phyloP scores from a whole-genome alignment of 345 rosid genomes.

The Physaria fendleri region DNA sequence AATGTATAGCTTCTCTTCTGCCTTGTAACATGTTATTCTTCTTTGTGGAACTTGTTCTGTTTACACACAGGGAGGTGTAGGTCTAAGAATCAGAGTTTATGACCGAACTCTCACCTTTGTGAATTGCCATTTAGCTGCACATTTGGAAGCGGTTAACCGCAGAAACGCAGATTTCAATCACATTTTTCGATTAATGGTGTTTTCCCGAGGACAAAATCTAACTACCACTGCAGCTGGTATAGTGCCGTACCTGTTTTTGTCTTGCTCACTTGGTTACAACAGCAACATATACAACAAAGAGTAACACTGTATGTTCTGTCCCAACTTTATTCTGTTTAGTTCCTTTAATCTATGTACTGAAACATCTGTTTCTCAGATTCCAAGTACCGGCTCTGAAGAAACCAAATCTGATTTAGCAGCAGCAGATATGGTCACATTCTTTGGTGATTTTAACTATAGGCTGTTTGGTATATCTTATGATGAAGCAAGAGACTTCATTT shows the following conservation, averaged over 20 bases:
- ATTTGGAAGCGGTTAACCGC: constrained; percentile 71
- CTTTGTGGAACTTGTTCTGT: background rate
- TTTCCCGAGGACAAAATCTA: constrained; percentile 44
- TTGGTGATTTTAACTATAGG: constrained; percentile 90
- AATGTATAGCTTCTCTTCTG: background rate
- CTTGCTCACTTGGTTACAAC: constrained; percentile 87
- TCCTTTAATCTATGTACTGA: constrained; percentile 17
- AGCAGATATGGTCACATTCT: constrained; percentile 88
- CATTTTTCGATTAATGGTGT: constrained; percentile 55
- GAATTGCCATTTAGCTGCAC: constrained; percentile 82
- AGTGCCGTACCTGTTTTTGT: constrained; percentile 74
- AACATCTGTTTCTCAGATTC: constrained; percentile 23
- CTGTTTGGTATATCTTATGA: constrained; percentile 93
- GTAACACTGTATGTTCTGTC: constrained; percentile 52
- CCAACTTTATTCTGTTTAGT: background rate
- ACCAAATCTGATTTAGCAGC: constrained; percentile 69
- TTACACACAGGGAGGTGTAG: constrained; percentile 66
- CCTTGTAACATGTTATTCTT: background rate
- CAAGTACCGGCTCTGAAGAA: constrained; percentile 43
- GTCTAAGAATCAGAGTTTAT: constrained; percentile 69
- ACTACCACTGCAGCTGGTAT: constrained; percentile 68
- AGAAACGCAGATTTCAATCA: constrained; percentile 82
- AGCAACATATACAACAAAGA: constrained; percentile 46
- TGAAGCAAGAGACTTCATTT: constrained; percentile 94
- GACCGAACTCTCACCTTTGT: constrained; percentile 78